Evolutionary conservation across 2,329 filamentous ascomycete genomes (phyloP).

Genomic region (Stachybotrys chlorohalonatus): DNA sequence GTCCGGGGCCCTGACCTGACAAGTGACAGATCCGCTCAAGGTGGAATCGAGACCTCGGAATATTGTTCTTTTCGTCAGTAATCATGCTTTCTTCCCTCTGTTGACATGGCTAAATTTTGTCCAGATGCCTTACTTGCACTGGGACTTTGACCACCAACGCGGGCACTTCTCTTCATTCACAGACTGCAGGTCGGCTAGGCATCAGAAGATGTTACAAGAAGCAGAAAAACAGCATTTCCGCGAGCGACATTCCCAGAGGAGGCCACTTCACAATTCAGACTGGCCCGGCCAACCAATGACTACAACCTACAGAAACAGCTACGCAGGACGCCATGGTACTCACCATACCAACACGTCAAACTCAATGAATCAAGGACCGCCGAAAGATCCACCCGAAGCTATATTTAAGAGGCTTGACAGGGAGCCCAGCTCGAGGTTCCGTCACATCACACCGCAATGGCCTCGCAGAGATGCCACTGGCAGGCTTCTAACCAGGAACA

Average conservation of each 20-base stretch:
- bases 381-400: neutral
- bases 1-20: neutral
- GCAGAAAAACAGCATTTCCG: neutral
- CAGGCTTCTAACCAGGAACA: neutral
- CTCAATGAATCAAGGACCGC: neutral
- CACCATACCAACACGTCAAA: neutral
- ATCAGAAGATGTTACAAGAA: neutral
- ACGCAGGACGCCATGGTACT: neutral
- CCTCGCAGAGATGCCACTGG: neutral
- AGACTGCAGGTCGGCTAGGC: neutral
- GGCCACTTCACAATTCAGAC: neutral
- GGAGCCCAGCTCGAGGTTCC: neutral
- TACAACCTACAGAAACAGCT: neutral
- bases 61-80: slow-evolving; percentile 1
- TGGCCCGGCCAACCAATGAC: neutral
- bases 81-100: neutral
- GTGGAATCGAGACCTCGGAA: neutral
- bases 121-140: slow-evolving; percentile 2
- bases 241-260: neutral
- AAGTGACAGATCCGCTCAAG: neutral
- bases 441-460: neutral
- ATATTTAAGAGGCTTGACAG: neutral
- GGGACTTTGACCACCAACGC: slow-evolving; percentile 1
- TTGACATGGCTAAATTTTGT: neutral
- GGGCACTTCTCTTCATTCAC: neutral